Base-by-base conservation (phyloP, 208 protist genomes). In the Crithidia bombi region DNA sequence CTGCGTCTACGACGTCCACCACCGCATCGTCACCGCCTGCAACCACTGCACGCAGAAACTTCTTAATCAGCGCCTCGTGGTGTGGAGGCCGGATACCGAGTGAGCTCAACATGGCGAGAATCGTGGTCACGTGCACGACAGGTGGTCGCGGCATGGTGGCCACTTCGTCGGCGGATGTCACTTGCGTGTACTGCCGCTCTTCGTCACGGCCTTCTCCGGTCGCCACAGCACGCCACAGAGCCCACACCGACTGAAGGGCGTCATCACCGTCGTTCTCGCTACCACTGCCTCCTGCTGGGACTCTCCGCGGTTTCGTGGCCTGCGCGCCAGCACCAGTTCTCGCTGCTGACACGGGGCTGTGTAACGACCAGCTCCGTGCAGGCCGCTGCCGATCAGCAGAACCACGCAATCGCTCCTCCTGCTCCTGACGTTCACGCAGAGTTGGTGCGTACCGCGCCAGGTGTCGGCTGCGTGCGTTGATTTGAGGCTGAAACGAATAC, bases 1-100 rank as follows among this genome's bases (percentile, higher is more conserved):
- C 75, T 28, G 81, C 82, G 5, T 67, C 52, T 21, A 83, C 77
- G 54, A 59, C 50, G 15, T 39, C n/a, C 19, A 28, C 66, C 14
- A 23, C 54, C 35, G 12, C 38, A 26, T 41, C 47, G 12, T 26
- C 57, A 0, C 26, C 46, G 43, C 28, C 47, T 23, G 84, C 46
- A 25, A 64, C 69, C 7, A 86, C 58, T 1, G 78, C 81, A 10
- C 19, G 23, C 10, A 86, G 49, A 52, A 90, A 90, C 50, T 89
- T 89, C 25, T 78, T 69, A 15, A 75, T 58, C 11, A 86, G 43
- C 25, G 58, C 65, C n/a, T 38, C 36, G 72, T 81, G 71, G 21
- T 68, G 65, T 5, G 76, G 63, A 0, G 63, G 23, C 10, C 35
- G 44, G 38, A 76, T 47, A 7, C 70, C 70, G 36, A 73, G 54